Percentiles rank a stretch among this genome's conserved stretches.
Conservation (phyloP, 257 asterid genomes). For the Rubia yunnanensis region DNA sequence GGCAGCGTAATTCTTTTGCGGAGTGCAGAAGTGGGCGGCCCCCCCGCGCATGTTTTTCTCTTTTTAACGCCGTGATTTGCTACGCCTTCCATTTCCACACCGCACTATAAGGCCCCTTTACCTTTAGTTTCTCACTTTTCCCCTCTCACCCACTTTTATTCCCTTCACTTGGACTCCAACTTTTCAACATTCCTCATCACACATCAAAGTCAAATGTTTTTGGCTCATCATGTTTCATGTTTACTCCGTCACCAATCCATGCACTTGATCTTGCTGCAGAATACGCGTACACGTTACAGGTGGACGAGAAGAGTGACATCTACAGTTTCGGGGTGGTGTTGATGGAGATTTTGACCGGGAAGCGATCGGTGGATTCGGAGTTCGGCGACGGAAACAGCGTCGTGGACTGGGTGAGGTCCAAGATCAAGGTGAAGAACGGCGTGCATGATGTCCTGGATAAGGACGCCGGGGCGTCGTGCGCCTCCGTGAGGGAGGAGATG, state of each 20-base stretch:
- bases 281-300: conserved; percentile 86
- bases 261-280: conserved; percentile 32
- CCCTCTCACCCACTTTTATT: conserved; percentile 42
- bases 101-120: conserved; percentile 37
- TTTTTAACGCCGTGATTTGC: conserved; percentile 31
- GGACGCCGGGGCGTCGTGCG: conserved; percentile 61
- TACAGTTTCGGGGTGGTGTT: conserved; percentile 87
- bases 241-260: no score
- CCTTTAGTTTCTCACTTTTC: conserved; percentile 31
- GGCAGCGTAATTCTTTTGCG: neutral
- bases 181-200: neutral
- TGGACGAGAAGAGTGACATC: conserved; percentile 91
- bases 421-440: conserved; percentile 40
- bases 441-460: conserved; percentile 47
- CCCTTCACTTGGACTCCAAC: neutral
- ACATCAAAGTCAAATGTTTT: conserved; percentile 15
- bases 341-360: conserved; percentile 73
- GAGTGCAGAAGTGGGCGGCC: conserved; percentile 8
- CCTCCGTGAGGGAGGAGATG: conserved; percentile 77
- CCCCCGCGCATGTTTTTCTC: conserved; percentile 7
- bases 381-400: conserved; percentile 88
- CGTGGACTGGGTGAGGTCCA: conserved; percentile 71
- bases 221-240: conserved; percentile 1
- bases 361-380: conserved; percentile 63
- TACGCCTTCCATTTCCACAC: conserved; percentile 28